Conservation (phyloP, 177 flowering plant genomes). For the Tripterygium wilfordii region DNA sequence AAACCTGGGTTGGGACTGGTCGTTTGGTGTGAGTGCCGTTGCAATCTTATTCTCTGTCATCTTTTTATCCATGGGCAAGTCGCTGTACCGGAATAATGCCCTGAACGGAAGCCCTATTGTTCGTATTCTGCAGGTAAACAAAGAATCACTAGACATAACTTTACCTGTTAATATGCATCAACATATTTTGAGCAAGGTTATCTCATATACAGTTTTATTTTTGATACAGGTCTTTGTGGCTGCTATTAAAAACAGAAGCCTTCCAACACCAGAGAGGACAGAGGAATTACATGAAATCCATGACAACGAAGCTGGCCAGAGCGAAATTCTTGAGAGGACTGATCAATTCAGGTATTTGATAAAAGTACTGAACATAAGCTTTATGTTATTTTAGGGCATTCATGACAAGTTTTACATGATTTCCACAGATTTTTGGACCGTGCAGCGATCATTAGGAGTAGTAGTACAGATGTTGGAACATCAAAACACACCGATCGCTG, state of each 20-base stretch:
- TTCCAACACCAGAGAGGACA: slow-evolving; percentile 35
- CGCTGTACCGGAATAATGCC: slow-evolving; percentile 35
- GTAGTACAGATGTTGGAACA: not conserved
- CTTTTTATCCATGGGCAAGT: slow-evolving; percentile 53
- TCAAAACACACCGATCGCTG: slow-evolving; percentile 31
- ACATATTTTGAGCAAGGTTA: too few species aligned
- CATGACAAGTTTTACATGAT: not conserved
- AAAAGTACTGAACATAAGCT: not conserved
- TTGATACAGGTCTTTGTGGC: slow-evolving; percentile 52
- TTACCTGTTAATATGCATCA: too few species aligned
- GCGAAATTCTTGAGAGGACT: slow-evolving; percentile 51
- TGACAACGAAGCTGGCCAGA: slow-evolving; percentile 39
- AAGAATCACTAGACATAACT: too few species aligned
- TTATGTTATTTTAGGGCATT: too few species aligned
- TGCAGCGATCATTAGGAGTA: slow-evolving; percentile 42
- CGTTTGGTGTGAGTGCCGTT: slow-evolving; percentile 41
- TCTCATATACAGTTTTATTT: not conserved
- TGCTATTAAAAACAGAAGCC: slow-evolving; percentile 43
- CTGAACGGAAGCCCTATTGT: slow-evolving; percentile 53
- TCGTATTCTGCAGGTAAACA: slow-evolving; percentile 57
- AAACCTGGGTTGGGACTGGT: slow-evolving; percentile 69
- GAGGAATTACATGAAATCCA: slow-evolving; percentile 45
- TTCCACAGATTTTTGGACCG: slow-evolving; percentile 50
- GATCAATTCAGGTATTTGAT: slow-evolving; percentile 52
- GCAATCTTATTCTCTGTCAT: slow-evolving; percentile 32